Base-by-base conservation (phyloP, 2,329 filamentous ascomycete genomes). In the Lachnellula subtilissima region DNA sequence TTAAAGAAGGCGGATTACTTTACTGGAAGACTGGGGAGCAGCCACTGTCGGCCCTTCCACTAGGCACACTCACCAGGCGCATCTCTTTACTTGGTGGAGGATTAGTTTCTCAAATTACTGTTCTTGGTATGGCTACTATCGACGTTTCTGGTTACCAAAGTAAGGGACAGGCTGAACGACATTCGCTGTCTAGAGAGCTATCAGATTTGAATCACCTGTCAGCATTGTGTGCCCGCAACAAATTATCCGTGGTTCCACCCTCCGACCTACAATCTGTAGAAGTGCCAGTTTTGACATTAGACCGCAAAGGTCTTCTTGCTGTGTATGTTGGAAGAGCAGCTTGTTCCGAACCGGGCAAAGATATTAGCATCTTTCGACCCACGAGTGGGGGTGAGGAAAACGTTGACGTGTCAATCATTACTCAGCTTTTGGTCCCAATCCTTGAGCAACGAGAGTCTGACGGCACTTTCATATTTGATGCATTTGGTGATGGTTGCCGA, bases 331-430 rank as follows among this genome's bases (percentile, higher is more conserved):
- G 50, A 4, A 15, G 50, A 52, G 37, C 50, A 15, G 19, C 19
- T 17, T 52, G 50, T n/a, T 39, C 50, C 2, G 22, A 12, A 15
- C 50, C 50, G 12, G 50, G 50, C 37, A 52, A 45, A 35, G 50
- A 52, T 28, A 45, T 52, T 23, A 39, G 23, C 23, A 52, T 52
- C 5, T 52, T 52, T 28, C 50, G 50, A 12, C 50, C 50, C 14
- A 17, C 39, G 15, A 25, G 25, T 45, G 50, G 39, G 4, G 50
- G 50, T 9, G 50, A 52, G 11, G 50, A 43, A 39, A 42, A 43
- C 14, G 50, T 52, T 17, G 50, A 52, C 22, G 50, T 52, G 7
- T 43, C 37, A 5, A 52, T 52, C 14, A 52, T 52, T 35, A 45
- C 50, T n/a, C 50, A 52, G 28, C 39, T 52, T 22, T 32, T 52